Evolutionary conservation across 2,329 filamentous ascomycete species (phyloP).

Genomic region (Calcarisporium arbuscula): DNA sequence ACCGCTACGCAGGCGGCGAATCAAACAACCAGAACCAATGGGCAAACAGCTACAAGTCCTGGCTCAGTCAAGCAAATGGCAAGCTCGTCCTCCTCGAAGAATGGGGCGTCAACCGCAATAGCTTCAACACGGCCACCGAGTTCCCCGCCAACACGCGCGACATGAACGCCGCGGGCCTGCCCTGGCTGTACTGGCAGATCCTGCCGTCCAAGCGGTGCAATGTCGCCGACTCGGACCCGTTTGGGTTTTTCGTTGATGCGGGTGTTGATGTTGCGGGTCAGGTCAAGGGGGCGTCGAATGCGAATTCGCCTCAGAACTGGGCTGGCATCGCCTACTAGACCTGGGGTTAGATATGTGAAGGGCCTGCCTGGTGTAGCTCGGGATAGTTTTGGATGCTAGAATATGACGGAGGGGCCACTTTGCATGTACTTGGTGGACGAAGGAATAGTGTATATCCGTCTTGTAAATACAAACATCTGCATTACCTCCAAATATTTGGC

Average conservation of each 20-base stretch:
- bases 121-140: slow-evolving; percentile 10
- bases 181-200: slow-evolving; percentile 27
- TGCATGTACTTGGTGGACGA: too few species aligned
- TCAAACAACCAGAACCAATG: slow-evolving; percentile 15
- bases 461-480: too few species aligned
- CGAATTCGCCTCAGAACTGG: slow-evolving; percentile 10
- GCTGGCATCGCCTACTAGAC: slow-evolving; percentile 8
- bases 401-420: too few species aligned
- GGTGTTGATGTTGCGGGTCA: slow-evolving; percentile 8
- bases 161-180: slow-evolving; percentile 22
- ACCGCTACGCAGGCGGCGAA: slow-evolving; percentile 17
- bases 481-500: too few species aligned
- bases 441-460: too few species aligned
- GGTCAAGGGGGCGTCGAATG: slow-evolving; percentile 6
- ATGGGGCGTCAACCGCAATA: slow-evolving; percentile 7
- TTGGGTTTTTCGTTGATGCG: slow-evolving; percentile 9
- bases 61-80: slow-evolving; percentile 6
- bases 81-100: slow-evolving; percentile 6
- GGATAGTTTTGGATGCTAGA: too few species aligned
- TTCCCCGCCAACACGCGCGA: slow-evolving; percentile 19
- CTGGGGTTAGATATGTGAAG: not conserved
- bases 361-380: too few species aligned
- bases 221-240: slow-evolving; percentile 5
- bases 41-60: slow-evolving; percentile 15
- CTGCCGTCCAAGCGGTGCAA: slow-evolving; percentile 10